Conservation (phyloP, 768 basidiomycete species). For the Serpula lacrymans region DNA sequence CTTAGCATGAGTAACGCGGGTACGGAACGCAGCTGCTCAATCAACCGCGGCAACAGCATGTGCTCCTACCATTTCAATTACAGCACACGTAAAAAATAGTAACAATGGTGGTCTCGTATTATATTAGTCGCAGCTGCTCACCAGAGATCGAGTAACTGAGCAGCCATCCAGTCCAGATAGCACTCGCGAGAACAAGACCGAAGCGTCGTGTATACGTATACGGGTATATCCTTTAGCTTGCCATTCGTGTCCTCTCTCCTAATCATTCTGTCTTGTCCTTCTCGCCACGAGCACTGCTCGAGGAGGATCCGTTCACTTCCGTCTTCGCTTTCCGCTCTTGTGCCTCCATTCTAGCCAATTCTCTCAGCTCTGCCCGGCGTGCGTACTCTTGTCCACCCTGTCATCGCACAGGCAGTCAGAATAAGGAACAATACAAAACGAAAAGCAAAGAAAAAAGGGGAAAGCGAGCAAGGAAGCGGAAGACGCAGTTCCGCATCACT, state of each 20-base stretch:
- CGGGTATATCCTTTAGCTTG: slow-evolving; percentile 3
- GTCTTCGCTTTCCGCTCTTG: slow-evolving; percentile 26
- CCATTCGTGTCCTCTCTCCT: not conserved
- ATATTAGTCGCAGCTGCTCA: too few species aligned
- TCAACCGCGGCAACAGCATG: too few species aligned
- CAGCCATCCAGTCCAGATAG: too few species aligned
- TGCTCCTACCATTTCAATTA: too few species aligned
- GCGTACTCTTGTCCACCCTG: slow-evolving; percentile 89
- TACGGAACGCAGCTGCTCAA: too few species aligned
- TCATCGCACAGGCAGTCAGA: slow-evolving; percentile 9
- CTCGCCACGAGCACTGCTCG: slow-evolving; percentile 8
- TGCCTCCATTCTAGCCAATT: slow-evolving; percentile 36
- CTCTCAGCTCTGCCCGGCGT: slow-evolving; percentile 51
- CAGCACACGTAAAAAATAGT: too few species aligned
- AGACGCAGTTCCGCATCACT: not conserved
- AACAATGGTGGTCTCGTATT: too few species aligned
- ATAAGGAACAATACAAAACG: slow-evolving; percentile 9
- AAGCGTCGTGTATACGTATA: too few species aligned
- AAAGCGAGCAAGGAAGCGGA: not conserved
- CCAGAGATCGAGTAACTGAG: too few species aligned
- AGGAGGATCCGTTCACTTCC: slow-evolving; percentile 4
- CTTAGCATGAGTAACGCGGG: too few species aligned
- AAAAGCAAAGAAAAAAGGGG: slow-evolving; percentile 9
- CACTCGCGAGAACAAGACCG: too few species aligned
- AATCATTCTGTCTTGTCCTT: slow-evolving; percentile 30